Evolutionary conservation across 2,329 filamentous ascomycete species (phyloP), one percentile per base, ranked within the genome.

Genomic region (Colletotrichum musicola): DNA sequence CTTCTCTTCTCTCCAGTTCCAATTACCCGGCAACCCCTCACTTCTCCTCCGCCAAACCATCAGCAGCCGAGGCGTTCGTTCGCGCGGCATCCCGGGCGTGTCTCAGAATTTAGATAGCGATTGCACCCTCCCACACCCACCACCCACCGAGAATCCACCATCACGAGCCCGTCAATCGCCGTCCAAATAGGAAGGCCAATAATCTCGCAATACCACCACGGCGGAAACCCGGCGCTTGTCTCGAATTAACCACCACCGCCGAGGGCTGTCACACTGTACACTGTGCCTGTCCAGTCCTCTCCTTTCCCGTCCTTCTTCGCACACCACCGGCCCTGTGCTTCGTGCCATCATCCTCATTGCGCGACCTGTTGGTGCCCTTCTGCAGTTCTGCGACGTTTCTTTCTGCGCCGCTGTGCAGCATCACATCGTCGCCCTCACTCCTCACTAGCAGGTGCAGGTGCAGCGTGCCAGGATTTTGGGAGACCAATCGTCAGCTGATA

Each of bases 181-280:
- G 46, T 71, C 68, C 14, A 63, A 68, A 68, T 55, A 71, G 70
- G 70, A 71, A 71, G 70, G 70, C 70, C 63, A 64, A 64, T 64
- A 66, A 62, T 66, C 58, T 65, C 57, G 46, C 69, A 62, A 69
- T 69, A 64, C 65, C 69, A 69, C 61, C 61, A 51, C 65, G 66
- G 56, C 57, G 69, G 69, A 58, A 46, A 42, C 67, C 27, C 51
- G 65, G 56, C 62, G 66, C 66, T 69, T 69, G 67, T 68, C 67
- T 70, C 53, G 46, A 62, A 54, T 55, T 35, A 65, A 69, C 51
- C 44, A 69, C 20, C 56, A 50, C 14, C 47, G 13, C 62, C 62
- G 62, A 69, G 44, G 66, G 51, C 38, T 69, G 66, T 20, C 66
- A 69, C 66, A 64, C 66, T 30, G 66, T 65, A 35, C 10, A 35